phyloP scores from a whole-genome alignment of 2,329 filamentous ascomycete species.

The Didymella pomorum region DNA sequence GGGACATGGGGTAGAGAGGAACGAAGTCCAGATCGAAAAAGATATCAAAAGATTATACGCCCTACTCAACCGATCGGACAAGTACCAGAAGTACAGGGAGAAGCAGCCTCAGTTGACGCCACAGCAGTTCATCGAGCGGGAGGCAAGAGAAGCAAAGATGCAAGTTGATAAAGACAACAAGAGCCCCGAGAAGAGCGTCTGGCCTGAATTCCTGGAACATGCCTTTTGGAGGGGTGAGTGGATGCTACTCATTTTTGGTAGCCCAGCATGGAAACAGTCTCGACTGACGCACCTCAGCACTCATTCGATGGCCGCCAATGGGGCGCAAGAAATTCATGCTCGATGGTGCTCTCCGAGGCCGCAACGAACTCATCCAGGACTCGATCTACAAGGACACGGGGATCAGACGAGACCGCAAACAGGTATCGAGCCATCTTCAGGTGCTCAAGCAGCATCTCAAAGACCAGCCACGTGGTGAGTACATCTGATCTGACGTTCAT shows the following conservation, averaged over 20 bases:
- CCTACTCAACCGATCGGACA: constrained; percentile 47
- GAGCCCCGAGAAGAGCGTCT: constrained; percentile 47
- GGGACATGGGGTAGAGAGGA: constrained; percentile 33
- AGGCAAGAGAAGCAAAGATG: constrained; percentile 26
- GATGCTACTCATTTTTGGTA: background rate
- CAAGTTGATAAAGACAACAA: constrained; percentile 35
- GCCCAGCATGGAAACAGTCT: background rate
- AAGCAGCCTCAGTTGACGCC: constrained; percentile 46
- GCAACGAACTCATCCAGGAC: constrained; percentile 69
- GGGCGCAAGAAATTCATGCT: constrained; percentile 61
- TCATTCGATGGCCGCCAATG: constrained; percentile 65
- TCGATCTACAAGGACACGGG: constrained; percentile 65
- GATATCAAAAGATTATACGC: constrained; percentile 42
- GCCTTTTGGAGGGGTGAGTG: constrained; percentile 58
- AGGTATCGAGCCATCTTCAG: constrained; percentile 71
- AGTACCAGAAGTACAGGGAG: constrained; percentile 57
- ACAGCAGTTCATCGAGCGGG: constrained; percentile 31
- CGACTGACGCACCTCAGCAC: constrained; percentile 24
- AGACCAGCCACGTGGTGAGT: constrained; percentile 62
- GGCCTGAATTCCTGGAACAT: constrained; percentile 58
- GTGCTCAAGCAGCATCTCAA: constrained; percentile 66
- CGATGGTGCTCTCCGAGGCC: constrained; percentile 63
- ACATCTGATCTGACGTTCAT: background rate
- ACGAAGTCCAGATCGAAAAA: constrained; percentile 40
- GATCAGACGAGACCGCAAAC: constrained; percentile 62